Evolutionary conservation across 257 asterid genomes (phyloP), one percentile per base, ranked within the genome.

Genomic region (Linaria vulgaris): DNA sequence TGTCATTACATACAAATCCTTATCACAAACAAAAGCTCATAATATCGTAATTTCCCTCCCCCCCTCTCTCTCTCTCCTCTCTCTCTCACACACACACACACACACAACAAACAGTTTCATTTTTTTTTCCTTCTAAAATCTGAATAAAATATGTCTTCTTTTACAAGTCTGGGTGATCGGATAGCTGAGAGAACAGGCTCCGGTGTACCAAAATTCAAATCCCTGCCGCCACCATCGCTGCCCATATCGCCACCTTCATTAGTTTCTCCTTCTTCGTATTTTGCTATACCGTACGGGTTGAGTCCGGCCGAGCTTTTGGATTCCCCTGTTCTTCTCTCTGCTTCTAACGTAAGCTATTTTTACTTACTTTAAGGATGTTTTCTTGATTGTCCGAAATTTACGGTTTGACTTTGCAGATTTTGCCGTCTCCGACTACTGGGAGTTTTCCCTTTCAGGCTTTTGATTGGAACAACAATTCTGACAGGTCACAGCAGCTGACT

Each of bases 391-490:
- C 23, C 13, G 23, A n/a, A 38, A 21, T 63, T n/a, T 48, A 46
- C 21, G 27, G 6, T 25, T 60, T 48, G 15, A 3, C 12, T 63
- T 16, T 74, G 78, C 98, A 91, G 98, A 50, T 84, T 69, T 75
- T 91, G 72, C 90, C 91, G 31, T 91, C 98, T 64, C 96, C 98
- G 20, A 91, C 98, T 0, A 91, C 98, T 2, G 98, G 95, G 57
- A 69, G 63, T 49, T 88, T 82, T 65, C 90, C 91, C 8, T 15
- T 66, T 55, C 87, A 68, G 37, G 71, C 61, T 19, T 83, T 74
- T 71, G 71, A 80, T 48, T 83, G 92, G 98, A 80, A 75, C 64
- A 79, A 50, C 68, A 62, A 61, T 60, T 63, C 72, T 30, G 48
- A 48, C 51, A 61, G 56, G 16, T 20, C 43, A 46, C 69, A 73